These are phyloP conservation scores for Colletotrichum sp. DNA, from an alignment of 2,329 filamentous ascomycete species.

Conservation along the genomic window DNA sequence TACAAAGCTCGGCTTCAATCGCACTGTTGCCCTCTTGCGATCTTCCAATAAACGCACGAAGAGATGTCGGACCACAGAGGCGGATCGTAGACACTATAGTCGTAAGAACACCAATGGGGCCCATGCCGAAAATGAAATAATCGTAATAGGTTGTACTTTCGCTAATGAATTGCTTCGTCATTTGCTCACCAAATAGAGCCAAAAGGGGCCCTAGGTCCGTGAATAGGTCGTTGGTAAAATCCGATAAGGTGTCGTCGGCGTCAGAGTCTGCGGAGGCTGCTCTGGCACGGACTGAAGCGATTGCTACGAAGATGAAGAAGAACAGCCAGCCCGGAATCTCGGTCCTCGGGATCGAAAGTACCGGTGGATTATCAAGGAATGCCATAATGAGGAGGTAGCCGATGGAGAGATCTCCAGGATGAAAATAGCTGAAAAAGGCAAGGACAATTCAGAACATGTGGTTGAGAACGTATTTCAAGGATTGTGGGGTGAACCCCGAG, in stretches of 20 bases:
- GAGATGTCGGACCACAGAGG: not conserved
- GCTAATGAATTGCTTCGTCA: not conserved
- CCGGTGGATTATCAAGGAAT: no score
- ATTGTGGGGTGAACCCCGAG: no score
- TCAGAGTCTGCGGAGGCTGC: not conserved
- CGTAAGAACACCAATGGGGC: not conserved
- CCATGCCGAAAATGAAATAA: not conserved
- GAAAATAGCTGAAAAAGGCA: no score
- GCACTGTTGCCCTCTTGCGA: not conserved
- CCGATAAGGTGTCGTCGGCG: not conserved
- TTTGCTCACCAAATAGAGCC: not conserved
- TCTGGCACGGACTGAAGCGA: accelerated
- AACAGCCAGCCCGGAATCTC: no score
- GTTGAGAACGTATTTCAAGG: no score
- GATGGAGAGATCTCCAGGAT: no score
- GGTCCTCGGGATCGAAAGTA: accelerated
- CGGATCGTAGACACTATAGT: not conserved
- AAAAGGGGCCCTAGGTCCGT: not conserved
- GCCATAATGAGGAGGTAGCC: no score
- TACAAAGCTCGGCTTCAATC: not conserved
- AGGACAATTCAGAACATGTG: no score
- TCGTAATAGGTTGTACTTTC: not conserved
- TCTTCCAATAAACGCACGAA: not conserved
- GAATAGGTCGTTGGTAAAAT: not conserved
- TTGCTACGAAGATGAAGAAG: not conserved